Percentiles rank a stretch among this genome's conserved stretches.
phyloP scores from a whole-genome alignment of 371 early-diverging fungal species.

The Mortierella sp. region DNA sequence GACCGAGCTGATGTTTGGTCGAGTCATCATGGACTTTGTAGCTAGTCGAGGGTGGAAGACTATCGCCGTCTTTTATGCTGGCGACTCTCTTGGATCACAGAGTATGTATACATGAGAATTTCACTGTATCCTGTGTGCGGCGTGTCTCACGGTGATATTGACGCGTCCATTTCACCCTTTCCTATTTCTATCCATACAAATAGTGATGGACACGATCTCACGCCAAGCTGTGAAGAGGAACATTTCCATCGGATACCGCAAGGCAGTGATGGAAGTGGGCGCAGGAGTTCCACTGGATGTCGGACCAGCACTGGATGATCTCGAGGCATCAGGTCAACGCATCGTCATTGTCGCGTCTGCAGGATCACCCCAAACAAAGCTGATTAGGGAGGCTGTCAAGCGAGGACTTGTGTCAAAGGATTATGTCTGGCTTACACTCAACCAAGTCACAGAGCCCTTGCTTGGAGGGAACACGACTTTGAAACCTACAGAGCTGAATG shows the following conservation, averaged over 20 bases:
- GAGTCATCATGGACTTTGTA: slow-evolving; percentile 68
- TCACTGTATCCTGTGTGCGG: too few relatives aligned
- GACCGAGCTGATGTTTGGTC: slow-evolving; percentile 66
- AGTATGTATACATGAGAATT: slow-evolving; percentile 46
- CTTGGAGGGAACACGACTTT: slow-evolving; percentile 40
- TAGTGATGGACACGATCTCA: slow-evolving; percentile 67
- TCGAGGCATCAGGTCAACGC: slow-evolving; percentile 62
- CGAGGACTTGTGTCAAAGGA: slow-evolving; percentile 48
- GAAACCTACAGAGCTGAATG: slow-evolving; percentile 57
- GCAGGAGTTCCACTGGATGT: slow-evolving; percentile 65
- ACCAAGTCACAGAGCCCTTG: slow-evolving; percentile 59
- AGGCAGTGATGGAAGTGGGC: slow-evolving; percentile 65
- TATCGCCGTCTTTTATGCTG: slow-evolving; percentile 67
- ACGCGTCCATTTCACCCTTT: neutral
- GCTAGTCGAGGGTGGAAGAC: slow-evolving; percentile 69
- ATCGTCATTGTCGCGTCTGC: slow-evolving; percentile 68
- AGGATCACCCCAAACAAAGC: slow-evolving; percentile 56
- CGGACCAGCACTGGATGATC: slow-evolving; percentile 56
- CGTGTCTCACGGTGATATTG: neutral
- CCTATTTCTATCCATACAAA: neutral
- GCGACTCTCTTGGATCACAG: slow-evolving; percentile 67
- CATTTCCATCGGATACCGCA: slow-evolving; percentile 62
- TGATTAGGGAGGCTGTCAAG: slow-evolving; percentile 43
- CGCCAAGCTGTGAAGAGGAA: slow-evolving; percentile 60
- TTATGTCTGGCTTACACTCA: slow-evolving; percentile 71